A percentile compares a stretch with the other conserved stretches of the same genome.
phyloP scores from a whole-genome alignment of 192 early-diverging fungal species.

The Allomyces javanicus region DNA sequence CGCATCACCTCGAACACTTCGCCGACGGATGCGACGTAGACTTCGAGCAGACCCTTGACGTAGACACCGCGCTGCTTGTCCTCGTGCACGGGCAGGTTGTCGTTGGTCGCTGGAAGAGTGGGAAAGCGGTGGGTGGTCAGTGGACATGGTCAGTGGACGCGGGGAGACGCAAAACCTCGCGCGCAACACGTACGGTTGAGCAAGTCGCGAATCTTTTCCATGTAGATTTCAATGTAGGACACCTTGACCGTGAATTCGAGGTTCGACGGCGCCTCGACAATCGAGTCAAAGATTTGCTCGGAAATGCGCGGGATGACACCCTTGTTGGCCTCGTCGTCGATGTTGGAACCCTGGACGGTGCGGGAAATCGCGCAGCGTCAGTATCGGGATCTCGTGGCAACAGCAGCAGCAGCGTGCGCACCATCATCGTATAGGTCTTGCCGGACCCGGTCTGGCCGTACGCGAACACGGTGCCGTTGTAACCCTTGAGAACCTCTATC shows the following conservation, averaged over 20 bases:
- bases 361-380: too few species aligned
- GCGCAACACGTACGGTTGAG: conserved; percentile 57
- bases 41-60: conserved; percentile 90
- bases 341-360: conserved; percentile 56
- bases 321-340: conserved; percentile 72
- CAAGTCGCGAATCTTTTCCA: conserved; percentile 96
- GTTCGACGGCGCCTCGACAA: conserved; percentile 71
- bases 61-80: conserved; percentile 93
- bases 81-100: conserved; percentile 92
- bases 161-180: too few species aligned
- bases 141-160: neutral
- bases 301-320: conserved; percentile 96
- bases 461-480: conserved; percentile 98
- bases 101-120: conserved; percentile 37
- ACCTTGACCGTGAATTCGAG: conserved; percentile 97
- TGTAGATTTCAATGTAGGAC: conserved; percentile 99
- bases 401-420: conserved; percentile 6
- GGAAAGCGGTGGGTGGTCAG: neutral
- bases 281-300: conserved; percentile 82
- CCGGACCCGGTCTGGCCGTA: conserved; percentile 98
- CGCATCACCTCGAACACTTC: conserved; percentile 98
- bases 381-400: too few species aligned
- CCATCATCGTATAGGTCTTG: conserved; percentile 95
- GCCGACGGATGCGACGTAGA: conserved; percentile 82
- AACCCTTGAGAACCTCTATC: conserved; percentile 80